Base-by-base conservation (phyloP, 805 yeast species). In the Grigorovia jiainica region DNA sequence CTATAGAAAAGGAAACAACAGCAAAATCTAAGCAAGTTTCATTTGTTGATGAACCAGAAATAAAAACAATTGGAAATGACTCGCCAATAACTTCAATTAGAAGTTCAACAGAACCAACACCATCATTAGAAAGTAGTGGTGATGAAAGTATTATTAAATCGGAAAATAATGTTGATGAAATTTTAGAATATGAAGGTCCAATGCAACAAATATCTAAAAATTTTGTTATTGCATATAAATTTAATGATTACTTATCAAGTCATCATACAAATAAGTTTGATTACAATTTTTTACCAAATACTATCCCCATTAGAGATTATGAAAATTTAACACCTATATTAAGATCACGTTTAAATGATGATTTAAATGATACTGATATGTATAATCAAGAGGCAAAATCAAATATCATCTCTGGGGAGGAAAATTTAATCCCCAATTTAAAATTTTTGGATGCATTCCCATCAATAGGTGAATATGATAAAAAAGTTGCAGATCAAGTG, bases 161-260 rank as follows among this genome's bases (percentile, higher is more conserved):
- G 30, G 51, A 46, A 23, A 21, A 43, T n/a, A 15, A 31, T 5
- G 8, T 20, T 24, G 50, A 47, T 21, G 50, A 47, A 15, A 50
- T 43, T 17, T 42, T 41, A 31, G 48, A 36, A 0, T 77, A 69
- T 50, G 80, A 79, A 57, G 95, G 95, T 0, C 95, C 95, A 1
- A 60, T 66, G 2, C 87, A 79, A 52, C 68, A 68, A 41, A 77
- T 81, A 2, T 68, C 77, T 1, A 67, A 74, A 29, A 77, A 79
- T 49, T 65, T 65, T 33, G 58, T 86, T 0, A 67, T 75, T 6
- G 42, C 36, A 19, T 40, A 24, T 27, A 34, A 40, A 19, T 40
- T 40, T 11, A 34, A 33, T 13, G 27, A 32, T 8, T 19, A 15
- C 7, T 16, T 18, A 9, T 11, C 16, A 7, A 37, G 19, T 30